phyloP scores from a whole-genome alignment of 1,284 basidiomycete genomes.

The Baeospora myosura region DNA sequence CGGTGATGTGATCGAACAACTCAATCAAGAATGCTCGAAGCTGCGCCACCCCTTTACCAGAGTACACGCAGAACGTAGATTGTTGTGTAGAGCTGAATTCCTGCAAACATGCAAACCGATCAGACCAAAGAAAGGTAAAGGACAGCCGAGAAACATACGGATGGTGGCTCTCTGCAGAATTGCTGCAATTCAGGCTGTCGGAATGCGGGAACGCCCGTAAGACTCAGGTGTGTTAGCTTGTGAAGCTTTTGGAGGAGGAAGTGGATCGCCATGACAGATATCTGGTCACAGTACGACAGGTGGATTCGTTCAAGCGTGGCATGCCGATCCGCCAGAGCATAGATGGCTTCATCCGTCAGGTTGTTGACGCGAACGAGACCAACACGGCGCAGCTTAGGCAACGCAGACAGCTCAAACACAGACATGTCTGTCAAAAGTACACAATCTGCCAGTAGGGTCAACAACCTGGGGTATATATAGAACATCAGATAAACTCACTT shows the following conservation, averaged over 20 bases:
- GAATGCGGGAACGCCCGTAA: slow-evolving; percentile 95
- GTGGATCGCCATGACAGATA: slow-evolving; percentile 87
- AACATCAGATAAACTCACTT: slow-evolving; percentile 47
- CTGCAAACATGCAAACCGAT: slow-evolving; percentile 30
- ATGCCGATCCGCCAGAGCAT: slow-evolving; percentile 75
- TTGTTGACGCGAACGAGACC: slow-evolving; percentile 92
- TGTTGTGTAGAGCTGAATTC: slow-evolving; percentile 91
- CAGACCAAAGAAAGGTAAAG: slow-evolving; percentile 8
- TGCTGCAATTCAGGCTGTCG: slow-evolving; percentile 78
- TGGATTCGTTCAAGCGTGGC: slow-evolving; percentile 92
- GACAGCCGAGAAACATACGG: slow-evolving; percentile 40
- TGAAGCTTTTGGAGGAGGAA: slow-evolving; percentile 83
- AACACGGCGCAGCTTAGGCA: slow-evolving; percentile 90
- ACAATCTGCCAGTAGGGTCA: slow-evolving; percentile 54
- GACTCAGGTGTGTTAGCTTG: slow-evolving; percentile 88
- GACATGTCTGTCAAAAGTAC: slow-evolving; percentile 86
- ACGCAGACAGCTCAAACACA: slow-evolving; percentile 82
- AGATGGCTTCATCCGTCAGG: slow-evolving; percentile 90
- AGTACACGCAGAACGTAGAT: slow-evolving; percentile 95
- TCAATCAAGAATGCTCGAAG: slow-evolving; percentile 75
- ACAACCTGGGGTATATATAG: slow-evolving; percentile 8
- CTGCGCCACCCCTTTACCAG: slow-evolving; percentile 83
- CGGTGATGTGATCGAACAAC: slow-evolving; percentile 64
- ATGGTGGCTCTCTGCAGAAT: slow-evolving; percentile 86
- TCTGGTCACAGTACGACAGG: slow-evolving; percentile 94